Evolutionary conservation across 495 filamentous ascomycete genomes (phyloP).

Genomic region (Friedmanniomyces simplex): DNA sequence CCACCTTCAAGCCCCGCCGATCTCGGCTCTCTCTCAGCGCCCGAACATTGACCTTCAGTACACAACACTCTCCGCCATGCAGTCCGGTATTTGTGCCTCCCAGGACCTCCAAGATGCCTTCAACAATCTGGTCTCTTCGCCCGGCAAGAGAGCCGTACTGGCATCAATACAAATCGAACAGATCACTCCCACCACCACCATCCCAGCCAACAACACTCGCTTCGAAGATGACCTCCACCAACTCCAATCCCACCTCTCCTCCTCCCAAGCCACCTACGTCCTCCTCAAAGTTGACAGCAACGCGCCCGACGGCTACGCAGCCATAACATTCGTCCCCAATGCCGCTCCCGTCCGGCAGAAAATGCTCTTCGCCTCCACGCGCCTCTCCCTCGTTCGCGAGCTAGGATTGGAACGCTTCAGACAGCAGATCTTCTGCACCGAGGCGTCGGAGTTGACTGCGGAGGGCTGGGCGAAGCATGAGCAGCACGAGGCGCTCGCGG

Average conservation of each 20-base stretch:
- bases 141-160: slow-evolving; percentile 64
- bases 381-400: slow-evolving; percentile 72
- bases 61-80: slow-evolving; percentile 59
- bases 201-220: slow-evolving; percentile 44
- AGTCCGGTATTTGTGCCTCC: slow-evolving; percentile 84
- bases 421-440: slow-evolving; percentile 66
- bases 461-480: slow-evolving; percentile 72
- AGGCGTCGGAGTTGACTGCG: slow-evolving; percentile 56
- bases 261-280: slow-evolving; percentile 70
- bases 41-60: background rate
- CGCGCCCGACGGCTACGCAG: slow-evolving; percentile 37
- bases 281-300: slow-evolving; percentile 55
- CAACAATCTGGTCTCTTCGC: slow-evolving; percentile 54
- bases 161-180: slow-evolving; percentile 67
- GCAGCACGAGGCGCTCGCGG: slow-evolving; percentile 47
- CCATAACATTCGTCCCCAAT: slow-evolving; percentile 84
- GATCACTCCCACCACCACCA: slow-evolving; percentile 52
- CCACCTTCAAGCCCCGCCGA: too few species aligned
- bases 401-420: slow-evolving; percentile 81
- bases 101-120: slow-evolving; percentile 78
- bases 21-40: background rate
- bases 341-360: slow-evolving; percentile 85
- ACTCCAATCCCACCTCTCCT: slow-evolving; percentile 53
- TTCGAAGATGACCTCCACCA: slow-evolving; percentile 56
- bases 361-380: slow-evolving; percentile 87